Evolutionary conservation across 2,329 filamentous ascomycete species (phyloP), one percentile per base, ranked within the genome.

Genomic region (Paraphoma chrysanthemicola): DNA sequence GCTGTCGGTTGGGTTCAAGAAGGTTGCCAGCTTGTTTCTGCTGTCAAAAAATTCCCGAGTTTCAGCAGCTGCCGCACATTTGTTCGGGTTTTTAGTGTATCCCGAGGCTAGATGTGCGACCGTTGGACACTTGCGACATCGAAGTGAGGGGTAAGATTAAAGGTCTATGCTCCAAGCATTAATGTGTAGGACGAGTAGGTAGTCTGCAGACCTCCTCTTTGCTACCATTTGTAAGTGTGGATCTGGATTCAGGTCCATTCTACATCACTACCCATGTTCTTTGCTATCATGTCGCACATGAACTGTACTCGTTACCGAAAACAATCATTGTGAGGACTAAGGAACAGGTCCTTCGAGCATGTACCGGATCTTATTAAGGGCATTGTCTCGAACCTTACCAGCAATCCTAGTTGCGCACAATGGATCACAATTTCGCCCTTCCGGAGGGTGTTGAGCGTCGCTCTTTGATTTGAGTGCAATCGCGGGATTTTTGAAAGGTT

Each of bases 91-190:
- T 14, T 36, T 14, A 14, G 14, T 36, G 14, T 10, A 14, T 36
- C 14, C 33, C 33, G 3, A 36, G 33, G 33, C 33, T 36, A 36
- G 33, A 36, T 10, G 33, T 36, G 33, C 33, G 33, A 36, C 33
- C 33, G 14, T 23, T 14, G 33, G 14, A 36, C 33, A 36, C 14
- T 41, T 42, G 16, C 17, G 33, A 41, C 33, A 9, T 11, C 16
- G 41, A 16, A 14, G n/a, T 43, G 41, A 36, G 33, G 36, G 47
- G 47, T 39, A 23, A 63, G 47, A 63, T 63, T 60, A 48, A 41
- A 63, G 57, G 57, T 52, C 60, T 51, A 30, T 29, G 44, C 50
- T 36, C 45, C 49, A 52, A 57, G 49, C 54, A 33, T 51, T 47
- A 51, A 50, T 14, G 14, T 36, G 39, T 41, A 18, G 47, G 47